Conservation (phyloP, 257 asterid species). For the Petunia axillaris region DNA sequence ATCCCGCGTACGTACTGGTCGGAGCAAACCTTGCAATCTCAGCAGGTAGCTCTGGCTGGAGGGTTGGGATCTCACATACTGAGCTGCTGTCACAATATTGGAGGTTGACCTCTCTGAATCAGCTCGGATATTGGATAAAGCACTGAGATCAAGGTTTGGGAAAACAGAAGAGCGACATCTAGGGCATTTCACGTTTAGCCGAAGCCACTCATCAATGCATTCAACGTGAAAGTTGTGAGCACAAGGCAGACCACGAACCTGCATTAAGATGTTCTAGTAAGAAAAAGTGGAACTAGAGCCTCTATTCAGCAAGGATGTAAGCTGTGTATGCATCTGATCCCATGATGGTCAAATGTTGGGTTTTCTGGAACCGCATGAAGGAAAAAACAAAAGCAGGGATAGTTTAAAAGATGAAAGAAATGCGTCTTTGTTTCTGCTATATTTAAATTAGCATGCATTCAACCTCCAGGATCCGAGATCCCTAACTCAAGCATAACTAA, state of each 20-base stretch:
- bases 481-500: not conserved
- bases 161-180: conserved; percentile 95
- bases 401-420: not conserved
- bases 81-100: conserved; percentile 57
- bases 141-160: conserved; percentile 92
- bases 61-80: conserved; percentile 66
- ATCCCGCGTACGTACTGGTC: conserved; percentile 55
- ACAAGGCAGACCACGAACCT: conserved; percentile 98
- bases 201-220: conserved; percentile 97
- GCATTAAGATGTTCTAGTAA: conserved; percentile 31
- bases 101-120: conserved; percentile 60
- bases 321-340: not conserved
- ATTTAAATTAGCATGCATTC: conserved; percentile 4
- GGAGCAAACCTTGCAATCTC: conserved; percentile 83
- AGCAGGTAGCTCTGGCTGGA: conserved; percentile 77
- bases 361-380: not conserved
- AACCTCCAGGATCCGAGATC: not conserved
- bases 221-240: conserved; percentile 98
- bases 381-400: not conserved
- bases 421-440: not conserved
- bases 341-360: not conserved
- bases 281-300: not conserved
- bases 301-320: not conserved
- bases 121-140: conserved; percentile 70
- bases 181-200: conserved; percentile 90